Conservation (phyloP, 2,329 filamentous ascomycete genomes). For the Fusarium sp. region DNA sequence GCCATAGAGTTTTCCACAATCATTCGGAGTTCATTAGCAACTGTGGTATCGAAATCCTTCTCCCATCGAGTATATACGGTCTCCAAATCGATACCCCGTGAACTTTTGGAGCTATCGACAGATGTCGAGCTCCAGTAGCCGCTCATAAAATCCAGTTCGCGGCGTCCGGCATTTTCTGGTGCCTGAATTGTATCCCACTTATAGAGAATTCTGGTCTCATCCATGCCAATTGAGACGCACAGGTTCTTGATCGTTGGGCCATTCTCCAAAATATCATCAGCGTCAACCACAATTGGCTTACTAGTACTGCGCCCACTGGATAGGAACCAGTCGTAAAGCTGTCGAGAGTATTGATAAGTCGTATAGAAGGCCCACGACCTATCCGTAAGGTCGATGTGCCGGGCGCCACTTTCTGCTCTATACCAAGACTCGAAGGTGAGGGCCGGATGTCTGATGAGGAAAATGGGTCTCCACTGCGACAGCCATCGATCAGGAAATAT, state of each 20-base stretch:
- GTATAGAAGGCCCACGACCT: conserved; percentile 11
- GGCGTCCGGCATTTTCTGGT: background rate
- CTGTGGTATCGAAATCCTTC: background rate
- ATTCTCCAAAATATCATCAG: background rate
- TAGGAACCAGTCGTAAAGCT: conserved; percentile 9
- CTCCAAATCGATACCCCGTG: background rate
- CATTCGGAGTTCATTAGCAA: background rate
- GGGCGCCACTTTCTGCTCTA: conserved; percentile 6
- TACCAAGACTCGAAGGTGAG: conserved; percentile 7
- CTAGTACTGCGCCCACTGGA: background rate
- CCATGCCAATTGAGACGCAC: background rate
- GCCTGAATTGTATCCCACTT: background rate
- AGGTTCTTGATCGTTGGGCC: background rate
- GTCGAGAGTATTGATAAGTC: conserved; percentile 8
- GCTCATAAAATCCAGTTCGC: conserved; percentile 1
- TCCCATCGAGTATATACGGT: background rate
- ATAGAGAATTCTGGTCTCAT: background rate
- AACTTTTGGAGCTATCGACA: conserved; percentile 4
- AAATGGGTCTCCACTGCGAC: background rate
- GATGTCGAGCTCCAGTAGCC: conserved; percentile 1
- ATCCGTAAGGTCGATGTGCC: background rate
- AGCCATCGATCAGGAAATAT: background rate
- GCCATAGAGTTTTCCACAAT: background rate
- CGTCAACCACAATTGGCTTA: background rate
- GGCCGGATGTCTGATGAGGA: background rate